Percentiles rank a stretch among this genome's conserved stretches.
Conservation (phyloP, 192 early-diverging fungal genomes). For the Geranomyces variabilis region DNA sequence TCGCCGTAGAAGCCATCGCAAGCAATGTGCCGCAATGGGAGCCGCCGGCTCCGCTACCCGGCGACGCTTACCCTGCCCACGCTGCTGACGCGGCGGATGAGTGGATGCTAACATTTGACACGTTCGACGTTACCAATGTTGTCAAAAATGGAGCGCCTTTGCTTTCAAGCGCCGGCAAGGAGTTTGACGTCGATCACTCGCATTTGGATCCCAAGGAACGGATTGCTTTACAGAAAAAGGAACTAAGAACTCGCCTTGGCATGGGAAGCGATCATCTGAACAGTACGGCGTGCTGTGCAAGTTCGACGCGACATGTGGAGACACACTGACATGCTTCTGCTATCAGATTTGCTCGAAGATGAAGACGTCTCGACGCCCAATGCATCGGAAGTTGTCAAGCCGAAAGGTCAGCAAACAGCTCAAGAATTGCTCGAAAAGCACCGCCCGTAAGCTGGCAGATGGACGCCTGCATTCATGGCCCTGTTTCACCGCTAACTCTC, state of each 20-base stretch:
- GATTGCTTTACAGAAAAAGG: conserved; percentile 77
- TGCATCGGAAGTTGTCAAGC: background rate
- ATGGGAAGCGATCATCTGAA: conserved; percentile 88
- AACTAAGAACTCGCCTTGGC: conserved; percentile 82
- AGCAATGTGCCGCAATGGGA: conserved; percentile 86
- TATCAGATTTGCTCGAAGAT: conserved; percentile 87
- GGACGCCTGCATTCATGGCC: background rate
- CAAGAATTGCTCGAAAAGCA: conserved; percentile 10
- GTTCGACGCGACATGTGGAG: background rate
- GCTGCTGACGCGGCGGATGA: conserved; percentile 9
- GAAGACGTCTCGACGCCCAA: conserved; percentile 56
- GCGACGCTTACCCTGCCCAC: conserved; percentile 15
- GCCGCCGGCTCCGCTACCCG: conserved; percentile 21
- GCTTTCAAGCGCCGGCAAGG: conserved; percentile 84
- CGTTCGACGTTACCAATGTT: conserved; percentile 83
- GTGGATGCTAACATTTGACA: conserved; percentile 61
- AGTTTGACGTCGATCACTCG: conserved; percentile 80
- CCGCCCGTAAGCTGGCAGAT: background rate
- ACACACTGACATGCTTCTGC: background rate
- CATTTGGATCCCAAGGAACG: conserved; percentile 83
- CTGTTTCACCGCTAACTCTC: too few relatives aligned
- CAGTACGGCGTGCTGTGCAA: conserved; percentile 45
- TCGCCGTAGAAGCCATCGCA: conserved; percentile 90
- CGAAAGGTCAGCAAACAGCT: conserved; percentile 8
- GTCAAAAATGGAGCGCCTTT: conserved; percentile 76